phyloP scores from a whole-genome alignment of 495 filamentous ascomycete genomes.

The Annulohypoxylon stygium region DNA sequence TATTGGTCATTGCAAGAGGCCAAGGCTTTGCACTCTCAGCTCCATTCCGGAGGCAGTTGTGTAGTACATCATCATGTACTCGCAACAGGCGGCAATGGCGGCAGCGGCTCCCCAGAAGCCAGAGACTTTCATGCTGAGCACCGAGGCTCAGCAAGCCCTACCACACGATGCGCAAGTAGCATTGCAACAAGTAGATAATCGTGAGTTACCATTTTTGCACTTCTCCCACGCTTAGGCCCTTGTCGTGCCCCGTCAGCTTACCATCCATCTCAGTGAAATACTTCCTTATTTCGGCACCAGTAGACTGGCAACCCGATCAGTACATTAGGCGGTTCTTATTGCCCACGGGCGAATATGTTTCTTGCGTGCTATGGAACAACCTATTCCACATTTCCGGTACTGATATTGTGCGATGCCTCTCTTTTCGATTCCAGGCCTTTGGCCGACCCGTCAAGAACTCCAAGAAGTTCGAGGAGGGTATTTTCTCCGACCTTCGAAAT shows the following conservation, averaged over 20 bases:
- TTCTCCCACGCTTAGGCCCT: background rate
- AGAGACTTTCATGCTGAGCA: constrained; percentile 98
- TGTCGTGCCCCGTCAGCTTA: constrained; percentile 36
- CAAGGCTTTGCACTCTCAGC: constrained; percentile 13
- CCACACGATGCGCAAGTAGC: constrained; percentile 98
- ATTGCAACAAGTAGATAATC: constrained; percentile 96
- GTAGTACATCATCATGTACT: constrained; percentile 61
- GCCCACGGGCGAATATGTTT: constrained; percentile 98
- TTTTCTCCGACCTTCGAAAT: constrained; percentile 98
- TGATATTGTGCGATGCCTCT: constrained; percentile 97
- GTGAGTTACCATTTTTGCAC: constrained; percentile 68
- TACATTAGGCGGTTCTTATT: constrained; percentile 95
- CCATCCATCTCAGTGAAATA: constrained; percentile 83
- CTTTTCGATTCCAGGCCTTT: constrained; percentile 98
- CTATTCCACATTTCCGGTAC: constrained; percentile 99
- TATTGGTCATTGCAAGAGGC: constrained; percentile 19
- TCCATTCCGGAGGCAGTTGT: constrained; percentile 36
- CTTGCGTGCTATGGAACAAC: constrained; percentile 98
- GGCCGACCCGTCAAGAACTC: constrained; percentile 99
- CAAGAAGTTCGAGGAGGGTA: constrained; percentile 99
- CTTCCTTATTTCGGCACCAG: constrained; percentile 97
- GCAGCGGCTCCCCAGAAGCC: constrained; percentile 77
- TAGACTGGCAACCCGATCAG: constrained; percentile 97
- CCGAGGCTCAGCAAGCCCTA: constrained; percentile 93
- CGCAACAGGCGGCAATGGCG: constrained; percentile 66